Conservation (phyloP, 73 alveolate genomes). For the Stentor roeselii region DNA sequence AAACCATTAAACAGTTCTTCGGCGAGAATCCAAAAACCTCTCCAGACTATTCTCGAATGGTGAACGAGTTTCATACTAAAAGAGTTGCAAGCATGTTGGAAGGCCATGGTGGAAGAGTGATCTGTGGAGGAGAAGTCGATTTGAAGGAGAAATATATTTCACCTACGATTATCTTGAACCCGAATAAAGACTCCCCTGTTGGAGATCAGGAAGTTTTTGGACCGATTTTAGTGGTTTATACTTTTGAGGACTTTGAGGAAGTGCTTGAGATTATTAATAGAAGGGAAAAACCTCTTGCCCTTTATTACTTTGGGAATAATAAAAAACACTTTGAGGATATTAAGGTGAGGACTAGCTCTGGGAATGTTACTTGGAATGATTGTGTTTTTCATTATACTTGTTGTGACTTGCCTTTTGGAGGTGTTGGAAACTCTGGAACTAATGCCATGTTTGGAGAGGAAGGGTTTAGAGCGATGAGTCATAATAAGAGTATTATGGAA, state of each 20-base stretch:
- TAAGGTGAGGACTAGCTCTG: constrained; percentile 72
- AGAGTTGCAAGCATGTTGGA: constrained; percentile 65
- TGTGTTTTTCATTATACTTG: constrained; percentile 65
- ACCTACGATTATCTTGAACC: constrained; percentile 58
- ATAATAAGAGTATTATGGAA: constrained; percentile 81
- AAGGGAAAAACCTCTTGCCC: constrained; percentile 87
- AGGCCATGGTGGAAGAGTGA: constrained; percentile 65
- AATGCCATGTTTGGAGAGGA: constrained; percentile 86
- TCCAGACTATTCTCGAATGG: constrained; percentile 64
- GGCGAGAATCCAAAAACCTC: constrained; percentile 70
- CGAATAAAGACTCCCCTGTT: constrained; percentile 31
- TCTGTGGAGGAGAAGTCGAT: constrained; percentile 68
- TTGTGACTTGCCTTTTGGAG: constrained; percentile 90
- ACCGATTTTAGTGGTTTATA: constrained; percentile 76
- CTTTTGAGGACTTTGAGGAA: constrained; percentile 66
- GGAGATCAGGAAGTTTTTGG: constrained; percentile 88
- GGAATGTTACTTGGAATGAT: constrained; percentile 80
- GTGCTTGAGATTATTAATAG: constrained; percentile 68
- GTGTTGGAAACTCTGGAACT: constrained; percentile 93
- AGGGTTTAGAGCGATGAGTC: constrained; percentile 91
- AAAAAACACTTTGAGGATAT: constrained; percentile 59
- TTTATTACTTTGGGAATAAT: constrained; percentile 72
- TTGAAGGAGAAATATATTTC: constrained; percentile 27
- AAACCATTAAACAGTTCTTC: constrained; percentile 51
- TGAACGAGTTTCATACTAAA: constrained; percentile 65